A percentile compares a stretch with the other conserved stretches of the same genome.
phyloP scores from a whole-genome alignment of 2,329 filamentous ascomycete genomes.

The Coleophoma eucalyptorum region DNA sequence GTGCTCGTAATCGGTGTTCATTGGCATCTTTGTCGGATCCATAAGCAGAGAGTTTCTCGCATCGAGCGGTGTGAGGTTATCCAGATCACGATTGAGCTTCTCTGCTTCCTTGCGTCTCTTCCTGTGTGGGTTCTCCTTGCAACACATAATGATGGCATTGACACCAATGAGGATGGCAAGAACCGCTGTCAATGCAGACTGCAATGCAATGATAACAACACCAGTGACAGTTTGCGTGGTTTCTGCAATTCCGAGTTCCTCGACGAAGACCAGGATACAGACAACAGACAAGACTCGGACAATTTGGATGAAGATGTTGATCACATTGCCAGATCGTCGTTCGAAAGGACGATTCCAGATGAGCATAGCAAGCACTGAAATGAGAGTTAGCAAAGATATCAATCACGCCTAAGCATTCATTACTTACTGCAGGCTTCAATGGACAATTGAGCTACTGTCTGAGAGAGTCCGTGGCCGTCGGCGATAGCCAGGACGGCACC shows the following conservation, averaged over 20 bases:
- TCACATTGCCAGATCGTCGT: conserved; percentile 81
- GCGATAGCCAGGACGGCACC: conserved; percentile 80
- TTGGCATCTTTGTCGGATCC: conserved; percentile 16
- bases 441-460: conserved; percentile 74
- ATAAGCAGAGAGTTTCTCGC: conserved; percentile 78
- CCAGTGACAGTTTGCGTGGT: conserved; percentile 94
- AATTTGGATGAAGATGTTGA: conserved; percentile 88
- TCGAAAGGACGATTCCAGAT: conserved; percentile 85
- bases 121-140: conserved; percentile 86
- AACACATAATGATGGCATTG: conserved; percentile 80
- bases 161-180: conserved; percentile 84
- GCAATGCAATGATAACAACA: conserved; percentile 88
- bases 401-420: background rate
- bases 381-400: background rate
- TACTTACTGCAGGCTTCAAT: conserved; percentile 62
- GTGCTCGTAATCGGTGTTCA: conserved; percentile 11
- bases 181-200: conserved; percentile 76
- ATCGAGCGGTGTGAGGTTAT: conserved; percentile 82
- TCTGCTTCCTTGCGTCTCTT: conserved; percentile 88
- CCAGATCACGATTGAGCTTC: conserved; percentile 71
- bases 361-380: conserved; percentile 64
- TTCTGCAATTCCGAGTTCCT: conserved; percentile 84
- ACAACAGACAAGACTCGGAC: conserved; percentile 85
- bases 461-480: conserved; percentile 79
- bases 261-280: conserved; percentile 90